Percentiles rank a stretch among this genome's conserved stretches.
These are phyloP conservation scores for Morella rubra DNA, from an alignment of 306 rosid species.

Conservation along the genomic window DNA sequence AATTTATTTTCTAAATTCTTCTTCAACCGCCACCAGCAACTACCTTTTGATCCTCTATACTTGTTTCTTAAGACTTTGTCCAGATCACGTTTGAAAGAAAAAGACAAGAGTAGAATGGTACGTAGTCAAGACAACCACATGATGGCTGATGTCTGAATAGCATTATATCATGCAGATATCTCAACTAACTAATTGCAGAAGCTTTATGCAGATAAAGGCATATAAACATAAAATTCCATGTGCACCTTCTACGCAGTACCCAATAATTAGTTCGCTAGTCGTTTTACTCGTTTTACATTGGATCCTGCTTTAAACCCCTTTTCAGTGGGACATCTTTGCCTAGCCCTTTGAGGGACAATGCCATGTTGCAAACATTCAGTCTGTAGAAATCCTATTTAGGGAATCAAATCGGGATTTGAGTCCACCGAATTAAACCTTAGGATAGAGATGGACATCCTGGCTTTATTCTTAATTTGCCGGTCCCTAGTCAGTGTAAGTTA, in stretches of 20 bases:
- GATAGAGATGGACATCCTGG: too few species aligned
- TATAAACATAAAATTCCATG: background rate
- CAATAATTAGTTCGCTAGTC: background rate
- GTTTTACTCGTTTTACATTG: background rate
- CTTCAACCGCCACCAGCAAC: too few species aligned
- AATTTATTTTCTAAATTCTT: too few species aligned
- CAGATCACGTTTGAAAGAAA: background rate
- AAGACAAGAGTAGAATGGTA: background rate
- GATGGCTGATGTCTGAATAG: constrained; percentile 36
- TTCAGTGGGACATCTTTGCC: constrained; percentile 17
- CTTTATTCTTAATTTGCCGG: too few species aligned
- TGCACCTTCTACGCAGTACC: constrained; percentile 13
- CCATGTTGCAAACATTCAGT: constrained; percentile 23
- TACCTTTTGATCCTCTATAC: too few species aligned
- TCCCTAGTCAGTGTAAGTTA: background rate
- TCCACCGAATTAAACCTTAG: too few species aligned
- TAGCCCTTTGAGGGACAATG: constrained; percentile 24
- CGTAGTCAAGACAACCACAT: constrained; percentile 11
- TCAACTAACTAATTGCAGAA: background rate
- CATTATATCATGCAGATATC: constrained; percentile 10
- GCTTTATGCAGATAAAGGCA: background rate
- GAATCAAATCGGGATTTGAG: too few species aligned
- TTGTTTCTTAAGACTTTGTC: too few species aligned
- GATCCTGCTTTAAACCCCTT: background rate
- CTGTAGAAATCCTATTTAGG: background rate